phyloP scores from a whole-genome alignment of 495 filamentous ascomycete species.

The Jackrogersella multiformis region DNA sequence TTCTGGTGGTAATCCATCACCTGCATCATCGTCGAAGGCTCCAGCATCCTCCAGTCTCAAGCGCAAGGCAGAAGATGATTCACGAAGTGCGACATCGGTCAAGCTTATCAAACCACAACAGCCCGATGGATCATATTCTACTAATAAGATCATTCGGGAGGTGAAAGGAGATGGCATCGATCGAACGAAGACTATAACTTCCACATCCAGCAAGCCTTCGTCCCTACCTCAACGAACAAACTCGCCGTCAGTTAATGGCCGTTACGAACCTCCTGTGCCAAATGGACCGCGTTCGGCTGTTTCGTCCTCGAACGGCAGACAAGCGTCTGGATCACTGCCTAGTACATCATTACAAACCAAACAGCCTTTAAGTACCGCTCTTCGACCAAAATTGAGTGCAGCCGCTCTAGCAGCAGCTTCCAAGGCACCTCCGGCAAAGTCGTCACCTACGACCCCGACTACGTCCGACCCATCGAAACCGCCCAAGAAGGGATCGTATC shows the following conservation, averaged over 20 bases:
- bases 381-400: conserved; percentile 35
- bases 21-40: conserved; percentile 45
- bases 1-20: conserved; percentile 55
- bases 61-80: conserved; percentile 63
- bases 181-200: conserved; percentile 28
- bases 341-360: conserved; percentile 28
- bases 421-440: conserved; percentile 33
- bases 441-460: conserved; percentile 41
- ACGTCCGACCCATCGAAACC: conserved; percentile 46
- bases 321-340: conserved; percentile 6
- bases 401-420: conserved; percentile 25
- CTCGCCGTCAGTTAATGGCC: conserved; percentile 42
- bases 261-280: conserved; percentile 35
- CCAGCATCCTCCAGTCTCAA: conserved; percentile 49
- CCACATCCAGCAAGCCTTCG: conserved; percentile 25
- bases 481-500: conserved; percentile 73
- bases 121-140: conserved; percentile 40
- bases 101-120: conserved; percentile 42
- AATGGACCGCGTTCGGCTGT: conserved; percentile 28
- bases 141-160: conserved; percentile 43
- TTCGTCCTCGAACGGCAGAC: conserved; percentile 35
- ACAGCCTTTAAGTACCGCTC: conserved; percentile 11
- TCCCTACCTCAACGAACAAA: conserved; percentile 44
- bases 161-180: conserved; percentile 40
- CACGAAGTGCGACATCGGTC: conserved; percentile 39